Evolutionary conservation across 306 rosid genomes (phyloP).

Genomic region (Fragaria vesca): DNA sequence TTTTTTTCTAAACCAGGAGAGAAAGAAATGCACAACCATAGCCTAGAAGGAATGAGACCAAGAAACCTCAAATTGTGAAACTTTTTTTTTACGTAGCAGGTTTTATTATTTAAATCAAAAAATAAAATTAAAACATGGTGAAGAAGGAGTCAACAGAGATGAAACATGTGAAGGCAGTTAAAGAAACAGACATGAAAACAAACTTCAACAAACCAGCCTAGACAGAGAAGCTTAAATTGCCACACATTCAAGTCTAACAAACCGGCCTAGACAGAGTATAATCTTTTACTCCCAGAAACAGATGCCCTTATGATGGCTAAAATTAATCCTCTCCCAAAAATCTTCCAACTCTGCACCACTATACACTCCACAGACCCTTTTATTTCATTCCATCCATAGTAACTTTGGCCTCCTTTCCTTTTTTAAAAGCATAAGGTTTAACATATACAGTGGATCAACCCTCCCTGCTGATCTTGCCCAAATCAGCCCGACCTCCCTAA

Average conservation of each 20-base stretch:
- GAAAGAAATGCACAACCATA: neutral
- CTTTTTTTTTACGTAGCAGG: too few relatives aligned
- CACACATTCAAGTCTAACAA: neutral
- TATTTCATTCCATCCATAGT: neutral
- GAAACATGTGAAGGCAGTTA: neutral
- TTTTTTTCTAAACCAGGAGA: too few relatives aligned
- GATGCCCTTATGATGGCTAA: too few relatives aligned
- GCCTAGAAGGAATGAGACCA: neutral
- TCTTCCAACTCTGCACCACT: neutral
- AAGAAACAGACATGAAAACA: neutral
- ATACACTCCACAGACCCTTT: neutral
- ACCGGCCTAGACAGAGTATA: too few relatives aligned
- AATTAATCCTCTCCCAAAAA: neutral
- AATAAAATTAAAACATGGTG: neutral
- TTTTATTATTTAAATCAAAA: too few relatives aligned
- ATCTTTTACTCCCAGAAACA: too few relatives aligned
- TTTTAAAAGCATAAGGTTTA: neutral
- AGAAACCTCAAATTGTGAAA: neutral
- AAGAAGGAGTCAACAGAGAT: neutral
- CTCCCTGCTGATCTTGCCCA: neutral
- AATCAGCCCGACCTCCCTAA: neutral
- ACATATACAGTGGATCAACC: neutral
- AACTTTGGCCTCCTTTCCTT: neutral
- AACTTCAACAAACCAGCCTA: neutral
- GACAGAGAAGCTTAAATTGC: too few relatives aligned